Conservation (phyloP, 106 monocot species). For the Phalaenopsis equestris region DNA sequence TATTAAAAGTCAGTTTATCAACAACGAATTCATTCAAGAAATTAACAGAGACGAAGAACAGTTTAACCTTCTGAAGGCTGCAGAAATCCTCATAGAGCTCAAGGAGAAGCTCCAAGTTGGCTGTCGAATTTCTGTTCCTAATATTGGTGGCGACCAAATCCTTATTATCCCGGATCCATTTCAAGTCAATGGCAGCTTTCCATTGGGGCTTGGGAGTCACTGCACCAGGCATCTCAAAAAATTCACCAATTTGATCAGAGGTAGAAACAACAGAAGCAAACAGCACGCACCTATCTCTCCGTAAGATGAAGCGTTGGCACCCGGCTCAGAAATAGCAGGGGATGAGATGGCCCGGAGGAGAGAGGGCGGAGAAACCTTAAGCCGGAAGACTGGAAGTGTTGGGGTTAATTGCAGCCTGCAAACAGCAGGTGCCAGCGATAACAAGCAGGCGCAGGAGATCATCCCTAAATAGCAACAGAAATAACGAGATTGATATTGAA, state of each 20-base stretch:
- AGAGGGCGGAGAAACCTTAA: neutral
- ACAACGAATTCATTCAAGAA: neutral
- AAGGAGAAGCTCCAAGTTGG: conserved; percentile 77
- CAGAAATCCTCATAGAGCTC: conserved; percentile 73
- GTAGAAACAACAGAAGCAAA: neutral
- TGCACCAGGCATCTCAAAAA: neutral
- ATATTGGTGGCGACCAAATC: conserved; percentile 69
- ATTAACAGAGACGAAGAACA: neutral
- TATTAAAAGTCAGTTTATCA: no score
- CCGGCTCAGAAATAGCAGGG: conserved; percentile 16
- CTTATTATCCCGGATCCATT: conserved; percentile 93
- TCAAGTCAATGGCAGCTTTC: conserved; percentile 95
- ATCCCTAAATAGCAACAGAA: neutral
- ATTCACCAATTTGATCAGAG: neutral
- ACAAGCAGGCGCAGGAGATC: neutral
- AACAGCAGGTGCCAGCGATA: conserved; percentile 11
- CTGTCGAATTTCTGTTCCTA: conserved; percentile 62
- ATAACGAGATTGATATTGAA: neutral
- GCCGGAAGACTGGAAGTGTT: conserved; percentile 7
- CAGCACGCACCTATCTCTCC: conserved; percentile 35
- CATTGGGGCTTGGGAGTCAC: conserved; percentile 47
- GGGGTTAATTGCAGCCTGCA: conserved; percentile 18
- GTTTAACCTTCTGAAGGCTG: conserved; percentile 80
- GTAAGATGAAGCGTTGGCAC: neutral
- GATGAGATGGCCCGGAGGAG: conserved; percentile 17